Conservation (phyloP, 208 protist genomes). For the Borovskyia barvae region DNA sequence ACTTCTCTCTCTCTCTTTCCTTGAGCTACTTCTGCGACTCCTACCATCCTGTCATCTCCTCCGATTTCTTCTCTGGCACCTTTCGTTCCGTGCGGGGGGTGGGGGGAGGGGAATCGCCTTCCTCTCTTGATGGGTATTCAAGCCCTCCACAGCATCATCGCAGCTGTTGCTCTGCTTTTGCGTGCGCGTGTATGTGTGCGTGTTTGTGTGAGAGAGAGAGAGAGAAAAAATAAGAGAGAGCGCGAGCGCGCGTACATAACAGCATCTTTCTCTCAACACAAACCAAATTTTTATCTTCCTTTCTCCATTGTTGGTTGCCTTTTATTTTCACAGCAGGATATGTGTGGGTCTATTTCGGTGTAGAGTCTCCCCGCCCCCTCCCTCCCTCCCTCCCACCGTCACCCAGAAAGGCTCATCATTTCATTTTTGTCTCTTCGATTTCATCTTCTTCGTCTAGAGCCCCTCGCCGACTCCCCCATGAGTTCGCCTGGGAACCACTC, state of each 20-base stretch:
- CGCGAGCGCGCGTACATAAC: neutral
- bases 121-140: no score
- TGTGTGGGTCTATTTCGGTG: slow-evolving; percentile 10
- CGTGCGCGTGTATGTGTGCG: no score
- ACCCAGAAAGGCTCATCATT: slow-evolving; percentile 14
- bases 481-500: slow-evolving; percentile 22
- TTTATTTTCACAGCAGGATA: neutral
- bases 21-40: no score
- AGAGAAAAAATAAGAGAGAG: slow-evolving; percentile 2
- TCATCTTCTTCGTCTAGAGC: slow-evolving; percentile 27
- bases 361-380: slow-evolving; percentile 2
- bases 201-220: no score
- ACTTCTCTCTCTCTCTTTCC: no score
- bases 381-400: neutral
- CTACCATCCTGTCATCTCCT: no score
- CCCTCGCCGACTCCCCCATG: no score
- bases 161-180: no score
- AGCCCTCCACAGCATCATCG: no score
- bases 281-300: neutral
- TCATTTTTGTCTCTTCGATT: slow-evolving; percentile 3
- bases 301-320: neutral
- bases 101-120: no score
- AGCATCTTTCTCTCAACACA: neutral
- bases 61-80: no score
- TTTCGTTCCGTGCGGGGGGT: no score